phyloP scores from a whole-genome alignment of 2,329 filamentous ascomycete species.

The Teratosphaeria gauchensis region DNA sequence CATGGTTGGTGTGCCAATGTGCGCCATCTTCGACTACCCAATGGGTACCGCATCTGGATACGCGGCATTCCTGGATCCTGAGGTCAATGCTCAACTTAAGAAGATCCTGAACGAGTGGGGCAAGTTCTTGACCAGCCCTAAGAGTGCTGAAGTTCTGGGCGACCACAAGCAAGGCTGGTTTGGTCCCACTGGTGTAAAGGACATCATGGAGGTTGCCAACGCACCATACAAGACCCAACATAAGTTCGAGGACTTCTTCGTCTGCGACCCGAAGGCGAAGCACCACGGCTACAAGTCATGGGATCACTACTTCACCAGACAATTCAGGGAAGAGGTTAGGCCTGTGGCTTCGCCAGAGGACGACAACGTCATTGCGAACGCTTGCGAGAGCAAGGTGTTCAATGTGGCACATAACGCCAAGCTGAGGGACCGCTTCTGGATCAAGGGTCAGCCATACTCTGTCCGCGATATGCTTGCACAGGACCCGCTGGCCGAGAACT shows the following conservation, averaged over 20 bases:
- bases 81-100: slow-evolving; percentile 44
- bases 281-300: slow-evolving; percentile 56
- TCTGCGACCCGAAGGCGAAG: slow-evolving; percentile 46
- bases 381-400: slow-evolving; percentile 55
- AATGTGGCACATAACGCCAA: slow-evolving; percentile 42
- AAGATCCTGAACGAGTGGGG: slow-evolving; percentile 44
- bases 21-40: slow-evolving; percentile 49
- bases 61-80: slow-evolving; percentile 43
- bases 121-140: slow-evolving; percentile 25
- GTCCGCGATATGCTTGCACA: slow-evolving; percentile 38
- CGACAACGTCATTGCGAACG: slow-evolving; percentile 47
- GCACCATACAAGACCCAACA: slow-evolving; percentile 16
- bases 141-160: slow-evolving; percentile 30
- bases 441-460: slow-evolving; percentile 61
- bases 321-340: slow-evolving; percentile 45
- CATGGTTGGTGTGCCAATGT: slow-evolving; percentile 47
- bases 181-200: slow-evolving; percentile 28
- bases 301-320: slow-evolving; percentile 61
- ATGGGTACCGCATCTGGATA: slow-evolving; percentile 48
- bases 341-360: slow-evolving; percentile 51
- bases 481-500: slow-evolving; percentile 44
- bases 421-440: slow-evolving; percentile 54
- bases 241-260: slow-evolving; percentile 45
- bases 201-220: slow-evolving; percentile 27
- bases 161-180: slow-evolving; percentile 32